Conservation (phyloP, 177 flowering plant species). For the Vitis hybrid region DNA sequence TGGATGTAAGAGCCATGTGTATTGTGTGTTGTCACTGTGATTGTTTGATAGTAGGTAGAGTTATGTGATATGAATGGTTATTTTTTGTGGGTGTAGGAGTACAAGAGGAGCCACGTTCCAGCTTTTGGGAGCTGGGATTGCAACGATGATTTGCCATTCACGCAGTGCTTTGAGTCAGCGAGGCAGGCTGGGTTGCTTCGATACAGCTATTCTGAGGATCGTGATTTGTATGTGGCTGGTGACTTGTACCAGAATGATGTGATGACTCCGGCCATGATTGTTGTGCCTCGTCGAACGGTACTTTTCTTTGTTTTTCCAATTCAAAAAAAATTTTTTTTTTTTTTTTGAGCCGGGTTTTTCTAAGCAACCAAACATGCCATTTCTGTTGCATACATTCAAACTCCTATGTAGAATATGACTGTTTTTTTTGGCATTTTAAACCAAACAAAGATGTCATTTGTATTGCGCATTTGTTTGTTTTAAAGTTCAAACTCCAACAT, state of each 20-base stretch:
- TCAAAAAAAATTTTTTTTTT: too few species aligned
- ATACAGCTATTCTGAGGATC: constrained; percentile 28
- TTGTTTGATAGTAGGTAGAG: background rate
- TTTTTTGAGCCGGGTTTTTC: too few species aligned
- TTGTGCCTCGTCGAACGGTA: constrained; percentile 39
- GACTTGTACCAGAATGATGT: constrained; percentile 40
- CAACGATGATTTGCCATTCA: constrained; percentile 35
- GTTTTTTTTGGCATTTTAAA: too few species aligned
- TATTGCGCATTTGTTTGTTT: background rate
- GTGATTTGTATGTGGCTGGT: constrained; percentile 35
- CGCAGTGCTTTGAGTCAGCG: constrained; percentile 50
- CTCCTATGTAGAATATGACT: background rate
- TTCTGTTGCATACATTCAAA: background rate
- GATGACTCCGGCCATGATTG: constrained; percentile 40
- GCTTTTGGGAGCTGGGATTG: constrained; percentile 55
- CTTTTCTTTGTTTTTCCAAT: background rate
- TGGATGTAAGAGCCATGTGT: constrained; percentile 15
- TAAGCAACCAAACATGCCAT: background rate
- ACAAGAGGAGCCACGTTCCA: constrained; percentile 36
- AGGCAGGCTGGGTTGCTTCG: constrained; percentile 34
- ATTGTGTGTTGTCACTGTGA: background rate
- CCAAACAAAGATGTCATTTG: background rate
- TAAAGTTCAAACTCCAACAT: background rate
- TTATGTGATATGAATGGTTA: background rate
- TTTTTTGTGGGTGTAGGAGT: constrained; percentile 15